These are phyloP conservation scores for Suillus hirtellus DNA, from an alignment of 768 basidiomycete species.

Conservation along the genomic window DNA sequence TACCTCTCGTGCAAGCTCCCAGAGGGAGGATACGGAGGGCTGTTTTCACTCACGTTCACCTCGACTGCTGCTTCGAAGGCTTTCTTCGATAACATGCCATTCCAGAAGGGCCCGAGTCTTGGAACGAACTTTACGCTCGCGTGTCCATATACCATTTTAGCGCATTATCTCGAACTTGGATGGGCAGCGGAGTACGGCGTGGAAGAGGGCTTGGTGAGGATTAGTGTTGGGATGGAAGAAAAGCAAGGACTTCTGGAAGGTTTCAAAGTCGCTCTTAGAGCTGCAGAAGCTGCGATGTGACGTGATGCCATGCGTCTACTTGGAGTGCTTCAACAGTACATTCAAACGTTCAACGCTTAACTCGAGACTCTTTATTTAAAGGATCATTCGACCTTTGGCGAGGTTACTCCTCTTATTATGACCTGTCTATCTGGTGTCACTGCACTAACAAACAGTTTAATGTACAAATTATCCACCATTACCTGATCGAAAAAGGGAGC, in stretches of 20 bases:
- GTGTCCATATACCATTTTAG: constrained; percentile 90
- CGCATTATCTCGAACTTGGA: constrained; percentile 85
- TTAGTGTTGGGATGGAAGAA: constrained; percentile 92
- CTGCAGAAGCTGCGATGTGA: constrained; percentile 56
- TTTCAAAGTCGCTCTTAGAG: constrained; percentile 66
- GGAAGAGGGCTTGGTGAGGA: constrained; percentile 77
- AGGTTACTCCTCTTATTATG: background rate
- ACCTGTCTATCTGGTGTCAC: background rate
- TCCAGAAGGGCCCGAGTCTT: constrained; percentile 86
- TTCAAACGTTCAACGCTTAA: constrained; percentile 10
- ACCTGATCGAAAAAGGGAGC: background rate
- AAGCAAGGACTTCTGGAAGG: constrained; percentile 50
- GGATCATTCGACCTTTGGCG: background rate
- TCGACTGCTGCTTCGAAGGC: constrained; percentile 63
- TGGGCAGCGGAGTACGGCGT: constrained; percentile 92
- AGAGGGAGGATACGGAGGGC: constrained; percentile 70
- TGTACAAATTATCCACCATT: background rate
- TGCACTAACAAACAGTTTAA: background rate
- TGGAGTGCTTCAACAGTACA: constrained; percentile 6
- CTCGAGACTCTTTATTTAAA: background rate
- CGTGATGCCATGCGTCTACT: background rate
- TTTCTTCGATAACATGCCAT: constrained; percentile 83
- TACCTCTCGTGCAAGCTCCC: constrained; percentile 70
- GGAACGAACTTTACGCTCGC: constrained; percentile 97
- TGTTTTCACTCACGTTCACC: constrained; percentile 87